phyloP scores from a whole-genome alignment of 2,329 filamentous ascomycete genomes.

The Ceratocystis alfenasii region DNA sequence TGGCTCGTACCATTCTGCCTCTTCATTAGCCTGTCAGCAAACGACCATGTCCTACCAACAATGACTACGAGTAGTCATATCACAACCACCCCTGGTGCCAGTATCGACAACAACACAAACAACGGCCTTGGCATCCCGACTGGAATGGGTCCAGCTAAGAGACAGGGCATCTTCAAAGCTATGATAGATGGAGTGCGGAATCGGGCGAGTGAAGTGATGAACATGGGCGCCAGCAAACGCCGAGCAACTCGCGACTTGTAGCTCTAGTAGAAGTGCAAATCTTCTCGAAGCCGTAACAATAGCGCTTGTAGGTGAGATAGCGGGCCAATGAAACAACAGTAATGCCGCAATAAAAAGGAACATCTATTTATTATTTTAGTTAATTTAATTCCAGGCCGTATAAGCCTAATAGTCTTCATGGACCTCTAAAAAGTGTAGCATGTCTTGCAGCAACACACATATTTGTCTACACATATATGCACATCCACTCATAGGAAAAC shows the following conservation, averaged over 20 bases:
- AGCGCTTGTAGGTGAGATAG: neutral
- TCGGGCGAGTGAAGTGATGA: constrained; percentile 6
- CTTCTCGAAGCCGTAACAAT: no score
- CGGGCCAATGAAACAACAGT: neutral
- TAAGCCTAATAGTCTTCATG: no score
- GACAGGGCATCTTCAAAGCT: constrained; percentile 55
- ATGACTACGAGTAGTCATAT: constrained; percentile 55
- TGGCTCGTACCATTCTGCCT: constrained; percentile 94
- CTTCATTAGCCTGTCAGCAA: constrained; percentile 86
- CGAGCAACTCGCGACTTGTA: constrained; percentile 13
- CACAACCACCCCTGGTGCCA: constrained; percentile 31
- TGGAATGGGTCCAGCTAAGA: constrained; percentile 30
- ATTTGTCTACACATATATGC: no score
- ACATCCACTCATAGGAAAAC: neutral
- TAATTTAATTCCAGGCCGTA: neutral
- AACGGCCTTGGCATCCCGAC: constrained; percentile 1
- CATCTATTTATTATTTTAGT: neutral
- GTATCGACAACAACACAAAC: neutral
- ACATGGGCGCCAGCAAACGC: neutral
- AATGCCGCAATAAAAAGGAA: neutral
- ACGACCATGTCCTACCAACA: constrained; percentile 86
- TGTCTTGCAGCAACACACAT: neutral
- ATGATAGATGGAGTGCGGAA: constrained; percentile 39
- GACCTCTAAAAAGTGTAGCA: no score
- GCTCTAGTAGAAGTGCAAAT: neutral